A percentile compares a stretch with the other conserved stretches of the same genome.
phyloP scores from a whole-genome alignment of 768 basidiomycete genomes.

The Serendipita sp. region DNA sequence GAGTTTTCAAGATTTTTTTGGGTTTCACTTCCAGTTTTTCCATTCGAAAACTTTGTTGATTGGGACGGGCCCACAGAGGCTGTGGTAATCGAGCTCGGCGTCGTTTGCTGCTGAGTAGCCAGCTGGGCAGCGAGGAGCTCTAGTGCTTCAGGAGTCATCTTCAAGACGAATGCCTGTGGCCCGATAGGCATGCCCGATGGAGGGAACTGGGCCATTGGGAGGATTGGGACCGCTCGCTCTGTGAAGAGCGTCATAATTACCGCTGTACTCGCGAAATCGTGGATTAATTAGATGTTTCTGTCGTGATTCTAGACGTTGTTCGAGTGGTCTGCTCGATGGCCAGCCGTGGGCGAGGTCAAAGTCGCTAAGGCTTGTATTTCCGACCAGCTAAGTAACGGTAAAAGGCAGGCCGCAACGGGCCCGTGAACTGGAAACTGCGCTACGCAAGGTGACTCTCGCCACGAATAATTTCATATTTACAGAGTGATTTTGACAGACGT shows the following conservation, averaged over 20 bases:
- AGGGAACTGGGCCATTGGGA: background rate
- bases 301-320: background rate
- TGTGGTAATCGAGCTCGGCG: background rate
- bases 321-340: background rate
- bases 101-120: background rate
- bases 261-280: background rate
- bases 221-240: background rate
- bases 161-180: background rate
- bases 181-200: background rate
- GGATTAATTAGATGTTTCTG: background rate
- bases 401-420: too few species aligned
- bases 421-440: too few species aligned
- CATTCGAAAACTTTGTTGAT: background rate
- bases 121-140: background rate
- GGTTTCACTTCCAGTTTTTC: background rate
- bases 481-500: too few species aligned
- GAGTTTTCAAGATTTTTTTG: background rate
- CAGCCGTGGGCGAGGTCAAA: background rate
- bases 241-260: background rate
- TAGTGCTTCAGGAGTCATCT: constrained; percentile 1
- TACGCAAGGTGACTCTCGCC: too few species aligned
- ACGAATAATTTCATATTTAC: too few species aligned
- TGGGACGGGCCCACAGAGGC: background rate
- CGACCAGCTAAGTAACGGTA: too few species aligned
- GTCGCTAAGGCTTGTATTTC: background rate